Conservation (phyloP, 2,329 filamentous ascomycete species). For the Ceratocystis cubensis region DNA sequence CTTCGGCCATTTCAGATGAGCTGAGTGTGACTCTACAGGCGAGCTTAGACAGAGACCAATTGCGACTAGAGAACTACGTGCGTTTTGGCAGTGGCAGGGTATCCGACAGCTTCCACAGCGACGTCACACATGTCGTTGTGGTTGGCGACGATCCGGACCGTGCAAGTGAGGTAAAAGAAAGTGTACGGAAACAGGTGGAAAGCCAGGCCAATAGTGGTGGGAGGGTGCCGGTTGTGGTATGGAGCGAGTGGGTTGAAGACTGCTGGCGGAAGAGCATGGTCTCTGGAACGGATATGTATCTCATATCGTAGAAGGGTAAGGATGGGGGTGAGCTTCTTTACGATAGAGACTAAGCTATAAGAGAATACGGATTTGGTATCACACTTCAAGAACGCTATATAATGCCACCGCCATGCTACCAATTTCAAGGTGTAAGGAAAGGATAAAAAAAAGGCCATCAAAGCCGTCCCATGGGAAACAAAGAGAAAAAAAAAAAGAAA, state of each 20-base stretch:
- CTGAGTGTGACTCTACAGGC: slow-evolving; percentile 25
- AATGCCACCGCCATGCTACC: background rate
- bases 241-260: slow-evolving; percentile 58
- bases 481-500: background rate
- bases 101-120: slow-evolving; percentile 37
- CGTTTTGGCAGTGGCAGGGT: slow-evolving; percentile 57
- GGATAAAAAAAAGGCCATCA: background rate
- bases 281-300: slow-evolving; percentile 62
- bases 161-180: slow-evolving; percentile 30
- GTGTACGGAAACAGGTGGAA: slow-evolving; percentile 37
- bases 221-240: slow-evolving; percentile 52
- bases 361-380: background rate
- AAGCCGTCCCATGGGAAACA: slow-evolving; percentile 5
- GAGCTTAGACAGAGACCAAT: slow-evolving; percentile 27
- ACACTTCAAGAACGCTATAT: background rate
- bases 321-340: slow-evolving; percentile 8
- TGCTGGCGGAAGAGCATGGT: slow-evolving; percentile 69
- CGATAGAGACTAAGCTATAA: background rate
- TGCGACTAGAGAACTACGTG: slow-evolving; percentile 42
- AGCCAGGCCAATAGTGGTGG: slow-evolving; percentile 16
- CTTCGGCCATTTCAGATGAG: slow-evolving; percentile 11
- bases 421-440: background rate
- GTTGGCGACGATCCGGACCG: slow-evolving; percentile 32
- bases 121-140: slow-evolving; percentile 61
- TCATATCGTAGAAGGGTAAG: slow-evolving; percentile 23